phyloP scores from a whole-genome alignment of 805 yeast genomes.

The Suhomyces pyralidae region DNA sequence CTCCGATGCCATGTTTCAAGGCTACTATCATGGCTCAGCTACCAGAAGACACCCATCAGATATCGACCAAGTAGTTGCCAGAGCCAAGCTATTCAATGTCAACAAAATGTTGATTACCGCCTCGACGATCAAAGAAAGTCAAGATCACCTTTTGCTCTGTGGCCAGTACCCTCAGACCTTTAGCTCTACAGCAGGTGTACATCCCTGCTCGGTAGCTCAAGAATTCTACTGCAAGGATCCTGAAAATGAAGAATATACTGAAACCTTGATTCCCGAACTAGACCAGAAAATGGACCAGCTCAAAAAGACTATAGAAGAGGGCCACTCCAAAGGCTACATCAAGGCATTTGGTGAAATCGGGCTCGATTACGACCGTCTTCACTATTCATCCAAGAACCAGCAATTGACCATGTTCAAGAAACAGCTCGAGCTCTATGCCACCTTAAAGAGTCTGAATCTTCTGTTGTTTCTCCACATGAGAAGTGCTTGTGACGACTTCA shows the following conservation, averaged over 20 bases:
- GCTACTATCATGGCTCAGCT: conserved; percentile 64
- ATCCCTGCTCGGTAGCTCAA: conserved; percentile 77
- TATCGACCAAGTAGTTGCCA: conserved; percentile 54
- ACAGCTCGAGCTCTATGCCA: conserved; percentile 64
- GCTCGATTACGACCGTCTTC: conserved; percentile 86
- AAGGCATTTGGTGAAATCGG: conserved; percentile 95
- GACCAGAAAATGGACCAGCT: conserved; percentile 48
- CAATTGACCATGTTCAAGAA: conserved; percentile 66
- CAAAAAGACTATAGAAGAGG: conserved; percentile 46
- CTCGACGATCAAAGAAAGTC: conserved; percentile 66
- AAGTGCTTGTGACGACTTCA: conserved; percentile 77
- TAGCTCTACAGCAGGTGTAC: conserved; percentile 86
- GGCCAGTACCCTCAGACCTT: conserved; percentile 28
- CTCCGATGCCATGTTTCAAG: conserved; percentile 86
- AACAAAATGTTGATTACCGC: conserved; percentile 78
- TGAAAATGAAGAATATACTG: conserved; percentile 18
- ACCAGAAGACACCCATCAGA: conserved; percentile 63
- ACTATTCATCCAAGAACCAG: conserved; percentile 64
- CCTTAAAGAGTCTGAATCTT: conserved; percentile 43
- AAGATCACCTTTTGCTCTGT: conserved; percentile 58
- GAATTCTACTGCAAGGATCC: conserved; percentile 32
- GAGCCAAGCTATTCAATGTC: conserved; percentile 69
- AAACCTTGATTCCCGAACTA: conserved; percentile 35
- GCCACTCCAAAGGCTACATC: conserved; percentile 51
- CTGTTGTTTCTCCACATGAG: conserved; percentile 93